Evolutionary conservation across 805 yeast genomes (phyloP).

Genomic region (Pichia kluyveri): DNA sequence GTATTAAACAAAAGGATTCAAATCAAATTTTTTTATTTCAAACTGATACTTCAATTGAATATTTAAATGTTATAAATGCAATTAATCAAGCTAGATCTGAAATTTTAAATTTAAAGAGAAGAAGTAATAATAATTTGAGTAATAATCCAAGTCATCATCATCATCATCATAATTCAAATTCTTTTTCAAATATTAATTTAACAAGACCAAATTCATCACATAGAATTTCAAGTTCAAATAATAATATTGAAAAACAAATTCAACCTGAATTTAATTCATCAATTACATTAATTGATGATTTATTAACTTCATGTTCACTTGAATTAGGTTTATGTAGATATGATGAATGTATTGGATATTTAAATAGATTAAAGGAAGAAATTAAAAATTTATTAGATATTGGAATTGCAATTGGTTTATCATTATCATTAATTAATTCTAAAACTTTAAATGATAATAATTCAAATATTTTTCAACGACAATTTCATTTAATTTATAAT

Average conservation of each 20-base stretch:
- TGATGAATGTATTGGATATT: constrained; percentile 31
- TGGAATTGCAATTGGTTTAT: constrained; percentile 6
- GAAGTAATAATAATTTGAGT: constrained; percentile 35
- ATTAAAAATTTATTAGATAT: constrained; percentile 8
- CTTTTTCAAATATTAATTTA: constrained; percentile 29
- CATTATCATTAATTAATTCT: constrained; percentile 9
- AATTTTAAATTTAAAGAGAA: constrained; percentile 23
- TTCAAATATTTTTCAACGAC: constrained; percentile 7
- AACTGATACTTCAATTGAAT: constrained; percentile 53
- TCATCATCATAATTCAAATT: too few species aligned
- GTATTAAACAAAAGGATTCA: constrained; percentile 11
- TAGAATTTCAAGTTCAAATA: constrained; percentile 26
- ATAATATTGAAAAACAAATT: constrained; percentile 13
- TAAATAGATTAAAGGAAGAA: constrained; percentile 17
- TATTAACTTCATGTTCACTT: constrained; percentile 41
- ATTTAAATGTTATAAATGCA: constrained; percentile 41
- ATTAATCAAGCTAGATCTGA: constrained; percentile 42
- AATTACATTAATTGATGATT: constrained; percentile 33
- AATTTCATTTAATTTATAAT: constrained; percentile 9
- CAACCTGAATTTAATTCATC: constrained; percentile 10
- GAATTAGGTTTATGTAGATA: constrained; percentile 39
- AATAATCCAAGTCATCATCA: constrained; percentile 20
- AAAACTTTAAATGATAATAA: constrained; percentile 12
- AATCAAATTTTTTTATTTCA: constrained; percentile 42
- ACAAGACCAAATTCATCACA: constrained; percentile 31